Conservation (phyloP, 2,329 filamentous ascomycete genomes). For the Samsoniella hepiali region DNA sequence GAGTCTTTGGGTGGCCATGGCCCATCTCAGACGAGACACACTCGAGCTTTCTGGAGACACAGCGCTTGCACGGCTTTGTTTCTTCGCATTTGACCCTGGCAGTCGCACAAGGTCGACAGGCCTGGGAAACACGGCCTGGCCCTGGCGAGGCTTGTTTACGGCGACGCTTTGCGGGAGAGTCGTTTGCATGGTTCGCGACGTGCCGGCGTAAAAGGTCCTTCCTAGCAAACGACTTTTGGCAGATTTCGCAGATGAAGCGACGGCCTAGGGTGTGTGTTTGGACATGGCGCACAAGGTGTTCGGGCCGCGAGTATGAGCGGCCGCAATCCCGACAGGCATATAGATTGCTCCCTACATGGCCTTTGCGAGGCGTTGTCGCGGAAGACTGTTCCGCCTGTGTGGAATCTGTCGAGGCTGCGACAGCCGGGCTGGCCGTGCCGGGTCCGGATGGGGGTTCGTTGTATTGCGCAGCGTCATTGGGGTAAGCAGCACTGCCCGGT, state of each 20-base stretch:
- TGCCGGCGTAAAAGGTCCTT: slow-evolving; percentile 54
- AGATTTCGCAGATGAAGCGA: slow-evolving; percentile 48
- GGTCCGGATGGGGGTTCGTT: neutral
- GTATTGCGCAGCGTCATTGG: neutral
- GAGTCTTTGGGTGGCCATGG: slow-evolving; percentile 42
- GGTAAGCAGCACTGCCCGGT: neutral
- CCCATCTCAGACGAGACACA: slow-evolving; percentile 41
- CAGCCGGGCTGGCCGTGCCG: neutral
- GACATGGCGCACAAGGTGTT: slow-evolving; percentile 52
- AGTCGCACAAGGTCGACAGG: slow-evolving; percentile 49
- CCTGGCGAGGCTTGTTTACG: slow-evolving; percentile 43
- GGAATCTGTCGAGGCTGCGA: slow-evolving; percentile 7
- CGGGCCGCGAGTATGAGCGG: slow-evolving; percentile 50
- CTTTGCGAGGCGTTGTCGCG: slow-evolving; percentile 27
- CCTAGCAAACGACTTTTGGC: slow-evolving; percentile 52
- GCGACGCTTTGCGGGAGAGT: slow-evolving; percentile 46
- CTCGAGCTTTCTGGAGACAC: slow-evolving; percentile 43
- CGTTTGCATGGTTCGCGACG: slow-evolving; percentile 49
- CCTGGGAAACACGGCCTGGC: slow-evolving; percentile 50
- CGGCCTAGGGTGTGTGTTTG: slow-evolving; percentile 50
- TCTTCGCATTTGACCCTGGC: slow-evolving; percentile 56
- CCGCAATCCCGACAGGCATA: slow-evolving; percentile 53
- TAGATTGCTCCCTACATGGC: slow-evolving; percentile 27
- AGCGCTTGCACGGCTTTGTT: slow-evolving; percentile 51
- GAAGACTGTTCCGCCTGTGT: neutral